Percentiles rank a stretch among this genome's conserved stretches.
Conservation (phyloP, 768 basidiomycete species). For the Trametes cingulata region DNA sequence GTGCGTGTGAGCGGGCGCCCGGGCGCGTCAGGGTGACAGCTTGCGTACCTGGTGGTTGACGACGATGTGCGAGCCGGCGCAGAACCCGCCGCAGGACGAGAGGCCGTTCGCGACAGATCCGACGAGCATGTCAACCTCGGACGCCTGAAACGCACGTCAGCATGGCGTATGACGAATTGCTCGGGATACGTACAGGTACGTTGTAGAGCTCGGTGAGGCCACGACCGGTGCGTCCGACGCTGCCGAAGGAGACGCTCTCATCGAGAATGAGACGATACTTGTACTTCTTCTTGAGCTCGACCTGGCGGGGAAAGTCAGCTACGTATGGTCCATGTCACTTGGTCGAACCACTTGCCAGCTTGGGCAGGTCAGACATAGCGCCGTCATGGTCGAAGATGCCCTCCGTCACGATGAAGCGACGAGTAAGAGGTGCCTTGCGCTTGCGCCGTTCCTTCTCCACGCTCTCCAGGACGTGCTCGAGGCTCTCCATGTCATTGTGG, state of each 20-base stretch:
- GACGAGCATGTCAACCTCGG: constrained; percentile 92
- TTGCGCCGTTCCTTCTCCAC: constrained; percentile 90
- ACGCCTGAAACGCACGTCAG: constrained; percentile 49
- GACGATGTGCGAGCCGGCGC: constrained; percentile 81
- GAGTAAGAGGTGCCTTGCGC: constrained; percentile 76
- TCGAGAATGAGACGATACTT: constrained; percentile 96
- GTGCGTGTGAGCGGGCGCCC: neutral
- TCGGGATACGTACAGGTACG: constrained; percentile 61
- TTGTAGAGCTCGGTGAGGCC: constrained; percentile 95
- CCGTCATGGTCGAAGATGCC: constrained; percentile 97
- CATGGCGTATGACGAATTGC: neutral
- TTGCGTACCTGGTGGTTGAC: constrained; percentile 79
- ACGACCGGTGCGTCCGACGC: constrained; percentile 89
- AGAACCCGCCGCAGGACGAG: constrained; percentile 89
- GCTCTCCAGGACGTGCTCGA: constrained; percentile 83
- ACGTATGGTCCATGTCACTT: neutral
- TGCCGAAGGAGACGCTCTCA: constrained; percentile 91
- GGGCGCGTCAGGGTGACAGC: neutral
- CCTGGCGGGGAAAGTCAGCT: constrained; percentile 45
- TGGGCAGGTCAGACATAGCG: constrained; percentile 87
- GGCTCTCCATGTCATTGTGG: constrained; percentile 89
- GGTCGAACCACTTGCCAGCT: constrained; percentile 59
- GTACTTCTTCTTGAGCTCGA: constrained; percentile 93
- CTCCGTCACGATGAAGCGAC: constrained; percentile 95
- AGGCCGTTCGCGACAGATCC: constrained; percentile 88